A percentile compares a stretch with the other conserved stretches of the same genome.
Evolutionary conservation across 2,329 filamentous ascomycete species (phyloP).

Genomic region (Pseudocercospora ulei): DNA sequence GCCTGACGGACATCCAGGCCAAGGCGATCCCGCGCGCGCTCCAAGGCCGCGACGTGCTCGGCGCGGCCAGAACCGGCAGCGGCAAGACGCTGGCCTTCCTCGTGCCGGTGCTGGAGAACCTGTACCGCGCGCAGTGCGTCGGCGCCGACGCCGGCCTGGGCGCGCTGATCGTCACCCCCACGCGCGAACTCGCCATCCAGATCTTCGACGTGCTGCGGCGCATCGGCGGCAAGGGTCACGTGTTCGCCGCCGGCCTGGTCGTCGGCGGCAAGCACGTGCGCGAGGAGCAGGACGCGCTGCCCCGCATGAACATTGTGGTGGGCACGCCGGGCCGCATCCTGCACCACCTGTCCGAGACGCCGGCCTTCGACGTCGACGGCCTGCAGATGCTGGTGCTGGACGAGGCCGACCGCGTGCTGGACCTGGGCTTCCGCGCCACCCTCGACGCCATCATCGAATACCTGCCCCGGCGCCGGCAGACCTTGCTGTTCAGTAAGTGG

Average conservation of each 20-base stretch:
- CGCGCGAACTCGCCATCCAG: slow-evolving; percentile 87
- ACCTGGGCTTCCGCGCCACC: slow-evolving; percentile 88
- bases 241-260: slow-evolving; percentile 82
- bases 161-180: slow-evolving; percentile 85
- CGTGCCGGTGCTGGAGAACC: slow-evolving; percentile 80
- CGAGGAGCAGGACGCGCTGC: slow-evolving; percentile 74
- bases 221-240: slow-evolving; percentile 70
- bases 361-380: slow-evolving; percentile 79
- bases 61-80: slow-evolving; percentile 88
- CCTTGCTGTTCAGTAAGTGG: slow-evolving; percentile 72
- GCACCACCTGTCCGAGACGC: slow-evolving; percentile 91
- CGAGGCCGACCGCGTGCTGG: slow-evolving; percentile 91
- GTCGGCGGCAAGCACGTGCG: slow-evolving; percentile 87
- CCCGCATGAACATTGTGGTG: slow-evolving; percentile 92
- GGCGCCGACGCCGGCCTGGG: slow-evolving; percentile 77
- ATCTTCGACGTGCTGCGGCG: slow-evolving; percentile 92
- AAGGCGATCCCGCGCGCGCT: slow-evolving; percentile 80
- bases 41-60: slow-evolving; percentile 77
- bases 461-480: slow-evolving; percentile 74
- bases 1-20: slow-evolving; percentile 81
- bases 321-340: slow-evolving; percentile 91
- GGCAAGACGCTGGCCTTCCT: slow-evolving; percentile 93
- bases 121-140: slow-evolving; percentile 82
- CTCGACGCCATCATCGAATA: slow-evolving; percentile 92
- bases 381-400: slow-evolving; percentile 88